Evolutionary conservation across 805 yeast species (phyloP).

Genomic region (Metschnikowia lunata): DNA sequence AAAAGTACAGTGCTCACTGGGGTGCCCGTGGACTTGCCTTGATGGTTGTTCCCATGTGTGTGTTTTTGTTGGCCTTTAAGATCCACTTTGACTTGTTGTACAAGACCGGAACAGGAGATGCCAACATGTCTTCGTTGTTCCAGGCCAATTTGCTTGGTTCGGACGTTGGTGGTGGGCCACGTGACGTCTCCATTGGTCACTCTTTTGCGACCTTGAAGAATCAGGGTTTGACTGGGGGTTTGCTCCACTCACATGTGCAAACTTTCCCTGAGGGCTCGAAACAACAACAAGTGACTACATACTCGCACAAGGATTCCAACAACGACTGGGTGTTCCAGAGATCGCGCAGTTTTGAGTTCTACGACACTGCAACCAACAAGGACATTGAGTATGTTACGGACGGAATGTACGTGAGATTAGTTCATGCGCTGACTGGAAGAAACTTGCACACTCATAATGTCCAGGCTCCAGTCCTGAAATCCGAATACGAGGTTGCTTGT

Average conservation of each 20-base stretch:
- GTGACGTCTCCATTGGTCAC: constrained; percentile 59
- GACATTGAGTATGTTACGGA: constrained; percentile 43
- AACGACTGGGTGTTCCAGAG: constrained; percentile 47
- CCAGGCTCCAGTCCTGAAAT: constrained; percentile 54
- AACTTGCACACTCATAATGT: constrained; percentile 72
- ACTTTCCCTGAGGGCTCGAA: constrained; percentile 45
- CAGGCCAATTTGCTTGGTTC: constrained; percentile 73
- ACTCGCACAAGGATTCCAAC: constrained; percentile 43
- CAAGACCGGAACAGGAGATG: constrained; percentile 79
- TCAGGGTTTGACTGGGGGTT: constrained; percentile 43
- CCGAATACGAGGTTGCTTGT: constrained; percentile 62
- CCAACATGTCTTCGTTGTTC: constrained; percentile 73
- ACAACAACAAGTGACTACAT: constrained; percentile 46
- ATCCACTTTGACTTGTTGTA: constrained; percentile 70
- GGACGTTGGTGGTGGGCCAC: constrained; percentile 61
- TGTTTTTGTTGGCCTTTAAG: constrained; percentile 65
- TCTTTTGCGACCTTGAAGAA: constrained; percentile 37
- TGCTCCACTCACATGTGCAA: constrained; percentile 45
- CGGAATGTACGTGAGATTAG: constrained; percentile 58
- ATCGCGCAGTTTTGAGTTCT: constrained; percentile 34
- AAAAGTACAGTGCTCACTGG: constrained; percentile 59
- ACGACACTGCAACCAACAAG: constrained; percentile 29
- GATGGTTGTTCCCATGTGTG: constrained; percentile 56
- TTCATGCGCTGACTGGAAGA: constrained; percentile 57
- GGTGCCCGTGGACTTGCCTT: constrained; percentile 58